Evolutionary conservation across 345 rosid species (phyloP), one percentile per base, ranked within the genome.

Genomic region (Populus davidiana): DNA sequence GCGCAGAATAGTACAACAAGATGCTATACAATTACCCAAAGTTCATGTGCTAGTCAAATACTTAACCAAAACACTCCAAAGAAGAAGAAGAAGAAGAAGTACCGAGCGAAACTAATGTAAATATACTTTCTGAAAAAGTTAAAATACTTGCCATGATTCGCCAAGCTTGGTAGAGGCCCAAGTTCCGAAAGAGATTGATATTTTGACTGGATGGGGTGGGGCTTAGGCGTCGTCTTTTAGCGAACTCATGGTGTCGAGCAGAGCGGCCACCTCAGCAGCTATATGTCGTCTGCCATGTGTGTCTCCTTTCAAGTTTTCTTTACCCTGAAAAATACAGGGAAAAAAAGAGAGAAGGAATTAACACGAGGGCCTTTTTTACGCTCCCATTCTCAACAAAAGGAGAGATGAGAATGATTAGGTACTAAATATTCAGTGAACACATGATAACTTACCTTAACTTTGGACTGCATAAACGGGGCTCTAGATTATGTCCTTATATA

Each of bases 181-280:
- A 93, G 88, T 93, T 91, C 98, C 98, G 83, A 94, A 85, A 88
- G 93, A 89, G 94, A 90, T 91, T 82, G 94, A 83, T 84, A 47
- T 17, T 74, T 79, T 80, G 84, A 87, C 84, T 86, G 81, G 85
- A 78, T 35, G 84, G 75, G 56, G 87, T 73, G 87, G 91, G 87
- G 80, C 66, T 78, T 80, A 59, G 74, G 78, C 70, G 79, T 78
- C 81, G 69, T 74, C 83, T 82, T 83, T 86, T 81, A 52, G 83
- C 87, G 71, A 82, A 78, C 72, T 74, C 67, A 47, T 79, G 81
- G 79, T 85, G 71, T 75, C 82, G 36, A 81, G 81, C 71, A 79
- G 89, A 89, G 89, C 87, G 86, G 44, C 78, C 82, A 65, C 70
- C 33, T 68, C 29, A 67, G 81, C 85, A 83, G 86, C 82, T 33